Evolutionary conservation across 2,329 filamentous ascomycete species (phyloP).

Genomic region (Juglanconis juglandina): DNA sequence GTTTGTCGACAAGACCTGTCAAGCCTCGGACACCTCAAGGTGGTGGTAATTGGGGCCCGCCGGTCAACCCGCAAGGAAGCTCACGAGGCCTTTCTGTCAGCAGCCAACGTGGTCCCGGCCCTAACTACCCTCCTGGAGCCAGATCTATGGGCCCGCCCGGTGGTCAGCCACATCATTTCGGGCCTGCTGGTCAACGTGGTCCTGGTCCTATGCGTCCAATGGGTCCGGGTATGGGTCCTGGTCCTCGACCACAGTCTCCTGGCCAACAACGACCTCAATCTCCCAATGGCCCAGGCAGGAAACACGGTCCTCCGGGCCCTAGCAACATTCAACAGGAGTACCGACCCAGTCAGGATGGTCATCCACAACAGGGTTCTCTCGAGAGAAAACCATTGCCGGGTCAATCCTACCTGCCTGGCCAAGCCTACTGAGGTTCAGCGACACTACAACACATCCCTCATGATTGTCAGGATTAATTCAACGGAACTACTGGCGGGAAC

Average conservation of each 20-base stretch:
- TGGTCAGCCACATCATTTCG: conserved; percentile 29
- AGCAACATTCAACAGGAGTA: conserved; percentile 42
- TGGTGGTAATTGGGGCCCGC: conserved; percentile 51
- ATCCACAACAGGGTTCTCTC: background rate
- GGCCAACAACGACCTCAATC: conserved; percentile 34
- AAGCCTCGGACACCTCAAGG: conserved; percentile 66
- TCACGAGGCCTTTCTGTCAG: conserved; percentile 32
- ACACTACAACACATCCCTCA: background rate
- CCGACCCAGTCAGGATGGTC: conserved; percentile 8
- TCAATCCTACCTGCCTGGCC: conserved; percentile 40
- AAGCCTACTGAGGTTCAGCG: conserved; percentile 39
- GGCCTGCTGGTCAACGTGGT: conserved; percentile 31
- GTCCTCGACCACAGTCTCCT: conserved; percentile 41
- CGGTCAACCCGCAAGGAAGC: conserved; percentile 44
- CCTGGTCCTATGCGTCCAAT: conserved; percentile 24
- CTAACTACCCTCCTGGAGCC: conserved; percentile 31
- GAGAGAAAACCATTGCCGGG: background rate
- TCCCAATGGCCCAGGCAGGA: conserved; percentile 38
- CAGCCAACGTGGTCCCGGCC: conserved; percentile 38
- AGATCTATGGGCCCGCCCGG: conserved; percentile 39
- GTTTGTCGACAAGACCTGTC: conserved; percentile 85
- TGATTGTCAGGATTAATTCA: background rate
- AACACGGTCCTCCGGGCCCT: conserved; percentile 42
- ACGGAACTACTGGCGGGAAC: background rate
- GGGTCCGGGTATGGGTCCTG: conserved; percentile 30